Conservation (phyloP, 78 protist species). For the Dictyostelium brefeldianum region DNA sequence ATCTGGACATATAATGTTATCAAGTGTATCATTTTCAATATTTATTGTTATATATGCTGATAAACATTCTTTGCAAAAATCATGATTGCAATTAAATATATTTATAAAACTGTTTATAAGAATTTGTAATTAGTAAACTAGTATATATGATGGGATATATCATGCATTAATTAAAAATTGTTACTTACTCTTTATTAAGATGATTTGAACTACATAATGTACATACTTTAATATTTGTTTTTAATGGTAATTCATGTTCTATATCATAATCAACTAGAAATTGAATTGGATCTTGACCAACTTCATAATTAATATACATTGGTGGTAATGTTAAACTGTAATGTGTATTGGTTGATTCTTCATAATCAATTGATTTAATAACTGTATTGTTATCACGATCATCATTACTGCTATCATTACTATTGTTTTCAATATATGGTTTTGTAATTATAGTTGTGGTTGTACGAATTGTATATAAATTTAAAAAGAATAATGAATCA, state of each 20-base stretch:
- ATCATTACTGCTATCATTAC: not conserved
- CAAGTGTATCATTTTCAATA: slow-evolving; percentile 12
- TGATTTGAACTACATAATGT: slow-evolving; percentile 19
- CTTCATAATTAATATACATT: not conserved
- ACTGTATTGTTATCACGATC: not conserved
- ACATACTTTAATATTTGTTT: not conserved
- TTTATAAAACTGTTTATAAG: not conserved
- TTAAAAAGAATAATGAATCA: not conserved
- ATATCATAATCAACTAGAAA: slow-evolving; percentile 6
- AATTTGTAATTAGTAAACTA: not conserved
- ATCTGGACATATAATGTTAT: slow-evolving; percentile 13
- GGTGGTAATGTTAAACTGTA: slow-evolving; percentile 21
- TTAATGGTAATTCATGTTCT: not conserved
- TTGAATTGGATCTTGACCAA: slow-evolving; percentile 5
- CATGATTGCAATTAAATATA: slow-evolving; percentile 33
- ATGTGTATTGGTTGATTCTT: not conserved
- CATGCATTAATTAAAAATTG: not conserved
- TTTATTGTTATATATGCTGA: slow-evolving; percentile 22
- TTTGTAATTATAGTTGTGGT: slow-evolving; percentile 8
- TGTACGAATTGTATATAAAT: slow-evolving; percentile 17
- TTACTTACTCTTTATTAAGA: not conserved
- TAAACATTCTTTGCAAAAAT: slow-evolving; percentile 21
- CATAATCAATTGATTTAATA: not conserved
- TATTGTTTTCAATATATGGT: not conserved
- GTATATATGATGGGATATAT: too few relatives aligned